Conservation (phyloP, 208 protist species). For the Leishmania braziliensis region DNA sequence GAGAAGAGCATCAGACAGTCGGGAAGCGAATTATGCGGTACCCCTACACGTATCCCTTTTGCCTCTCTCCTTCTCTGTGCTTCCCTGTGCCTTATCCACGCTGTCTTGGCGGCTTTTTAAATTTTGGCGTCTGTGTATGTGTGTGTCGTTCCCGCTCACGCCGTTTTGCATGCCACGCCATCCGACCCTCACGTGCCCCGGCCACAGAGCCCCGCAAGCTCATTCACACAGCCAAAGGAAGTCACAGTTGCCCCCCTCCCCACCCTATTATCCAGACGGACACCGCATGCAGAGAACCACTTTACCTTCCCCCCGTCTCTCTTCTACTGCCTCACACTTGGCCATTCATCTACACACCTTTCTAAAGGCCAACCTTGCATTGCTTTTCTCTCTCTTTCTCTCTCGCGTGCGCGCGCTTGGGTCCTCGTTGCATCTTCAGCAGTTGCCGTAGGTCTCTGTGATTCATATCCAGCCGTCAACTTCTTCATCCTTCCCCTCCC, state of each 20-base stretch:
- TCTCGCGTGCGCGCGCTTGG: background rate
- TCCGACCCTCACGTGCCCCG: no score
- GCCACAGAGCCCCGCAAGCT: no score
- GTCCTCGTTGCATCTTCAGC: background rate
- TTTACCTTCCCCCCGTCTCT: background rate
- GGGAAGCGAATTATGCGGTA: background rate
- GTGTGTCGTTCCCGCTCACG: no score
- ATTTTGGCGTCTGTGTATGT: no score
- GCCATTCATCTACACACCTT: background rate
- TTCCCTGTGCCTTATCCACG: no score
- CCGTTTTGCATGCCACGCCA: no score
- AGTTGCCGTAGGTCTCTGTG: background rate
- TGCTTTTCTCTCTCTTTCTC: background rate
- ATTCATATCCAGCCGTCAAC: background rate
- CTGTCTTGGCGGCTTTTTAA: no score
- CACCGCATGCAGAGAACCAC: background rate
- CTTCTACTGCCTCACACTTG: background rate
- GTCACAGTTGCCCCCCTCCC: no score
- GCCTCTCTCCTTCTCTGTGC: no score
- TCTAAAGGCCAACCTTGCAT: background rate
- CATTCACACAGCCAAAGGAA: no score
- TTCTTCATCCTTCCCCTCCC: background rate
- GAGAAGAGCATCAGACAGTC: background rate
- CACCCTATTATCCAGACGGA: background rate
- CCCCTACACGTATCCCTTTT: no score